Conservation (phyloP, 192 early-diverging fungal species). For the Phycomyces nitens region DNA sequence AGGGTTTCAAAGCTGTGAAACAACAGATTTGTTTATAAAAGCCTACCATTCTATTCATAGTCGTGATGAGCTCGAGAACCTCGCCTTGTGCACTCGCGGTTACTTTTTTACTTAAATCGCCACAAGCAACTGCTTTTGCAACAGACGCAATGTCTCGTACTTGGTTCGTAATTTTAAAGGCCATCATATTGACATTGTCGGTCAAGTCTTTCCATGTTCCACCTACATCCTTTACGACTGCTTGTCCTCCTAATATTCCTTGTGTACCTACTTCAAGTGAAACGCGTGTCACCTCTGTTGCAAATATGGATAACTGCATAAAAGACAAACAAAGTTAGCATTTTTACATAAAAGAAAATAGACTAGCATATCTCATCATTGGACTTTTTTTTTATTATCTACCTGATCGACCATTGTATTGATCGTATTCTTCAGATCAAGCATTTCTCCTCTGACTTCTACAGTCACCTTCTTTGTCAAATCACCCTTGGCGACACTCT, state of each 20-base stretch:
- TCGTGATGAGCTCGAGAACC: conserved; percentile 52
- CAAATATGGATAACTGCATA: conserved; percentile 41
- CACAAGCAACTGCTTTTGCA: conserved; percentile 47
- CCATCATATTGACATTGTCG: conserved; percentile 58
- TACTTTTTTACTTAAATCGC: conserved; percentile 47
- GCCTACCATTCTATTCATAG: conserved; percentile 49
- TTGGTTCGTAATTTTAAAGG: conserved; percentile 48
- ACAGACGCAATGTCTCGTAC: conserved; percentile 54
- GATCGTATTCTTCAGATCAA: conserved; percentile 51
- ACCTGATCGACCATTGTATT: conserved; percentile 61
- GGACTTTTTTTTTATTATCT: conserved; percentile 16
- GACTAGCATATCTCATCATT: background rate
- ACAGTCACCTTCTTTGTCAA: conserved; percentile 55
- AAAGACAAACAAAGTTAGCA: background rate
- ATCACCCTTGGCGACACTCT: conserved; percentile 53
- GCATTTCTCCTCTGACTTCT: conserved; percentile 55
- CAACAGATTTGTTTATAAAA: too few relatives aligned
- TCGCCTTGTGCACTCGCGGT: conserved; percentile 49
- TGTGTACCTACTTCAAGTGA: conserved; percentile 57
- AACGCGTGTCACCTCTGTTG: conserved; percentile 52
- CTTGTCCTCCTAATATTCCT: conserved; percentile 54
- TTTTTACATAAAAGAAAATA: background rate
- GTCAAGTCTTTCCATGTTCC: conserved; percentile 59
- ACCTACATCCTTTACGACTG: conserved; percentile 50
- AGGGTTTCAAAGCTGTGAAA: too few relatives aligned